Evolutionary conservation across 1,284 basidiomycete species (phyloP).

Genomic region (Xerocomus cyaneibrunnescens): DNA sequence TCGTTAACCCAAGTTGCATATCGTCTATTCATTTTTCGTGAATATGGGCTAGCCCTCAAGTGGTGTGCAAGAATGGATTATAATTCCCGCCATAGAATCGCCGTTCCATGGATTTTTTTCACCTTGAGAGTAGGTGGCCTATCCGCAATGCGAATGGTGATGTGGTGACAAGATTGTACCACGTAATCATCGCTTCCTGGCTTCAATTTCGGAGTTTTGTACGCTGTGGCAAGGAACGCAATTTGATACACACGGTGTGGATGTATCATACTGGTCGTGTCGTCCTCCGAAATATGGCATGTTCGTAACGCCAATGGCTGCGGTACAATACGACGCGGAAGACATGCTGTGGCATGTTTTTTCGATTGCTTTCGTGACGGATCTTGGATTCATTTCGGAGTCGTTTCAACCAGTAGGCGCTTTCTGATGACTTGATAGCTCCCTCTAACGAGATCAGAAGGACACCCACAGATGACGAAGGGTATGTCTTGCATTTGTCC

Average conservation of each 20-base stretch:
- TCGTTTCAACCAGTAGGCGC: constrained; percentile 4
- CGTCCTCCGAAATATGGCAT: not conserved
- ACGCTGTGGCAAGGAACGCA: not conserved
- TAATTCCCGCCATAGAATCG: not conserved
- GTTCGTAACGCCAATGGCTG: not conserved
- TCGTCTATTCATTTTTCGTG: not conserved
- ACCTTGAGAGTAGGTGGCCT: not conserved
- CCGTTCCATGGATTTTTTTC: not conserved
- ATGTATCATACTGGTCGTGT: not conserved
- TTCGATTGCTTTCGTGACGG: not conserved
- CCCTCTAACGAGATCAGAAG: not conserved
- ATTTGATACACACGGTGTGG: not conserved
- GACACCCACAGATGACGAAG: constrained; percentile 14
- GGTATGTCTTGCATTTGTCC: constrained; percentile 3
- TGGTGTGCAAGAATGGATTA: not conserved
- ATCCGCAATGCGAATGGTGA: not conserved
- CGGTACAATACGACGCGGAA: not conserved
- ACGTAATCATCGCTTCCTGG: not conserved
- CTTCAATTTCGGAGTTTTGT: constrained; percentile 1
- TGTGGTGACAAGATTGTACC: not conserved
- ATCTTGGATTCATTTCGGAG: not conserved
- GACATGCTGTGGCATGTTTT: not conserved
- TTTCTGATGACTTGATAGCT: constrained; percentile 3
- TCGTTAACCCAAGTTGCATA: constrained; percentile 2
- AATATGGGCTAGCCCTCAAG: not conserved